Evolutionary conservation across 306 rosid species (phyloP), one percentile per base, ranked within the genome.

Genomic region (Corylus americana): DNA sequence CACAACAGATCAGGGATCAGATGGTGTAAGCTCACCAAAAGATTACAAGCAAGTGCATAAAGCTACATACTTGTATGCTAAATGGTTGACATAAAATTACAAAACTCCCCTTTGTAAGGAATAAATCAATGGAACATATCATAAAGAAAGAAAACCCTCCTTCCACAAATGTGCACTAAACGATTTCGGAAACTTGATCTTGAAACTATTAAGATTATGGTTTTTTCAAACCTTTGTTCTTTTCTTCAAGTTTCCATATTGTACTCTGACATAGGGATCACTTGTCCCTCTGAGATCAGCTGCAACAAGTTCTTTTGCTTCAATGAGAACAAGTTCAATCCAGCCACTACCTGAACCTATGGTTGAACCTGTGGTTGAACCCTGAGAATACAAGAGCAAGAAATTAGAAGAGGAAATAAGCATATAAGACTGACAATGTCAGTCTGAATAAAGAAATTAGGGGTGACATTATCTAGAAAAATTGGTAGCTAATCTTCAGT

Each of bases 241-340:
- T 90, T 75, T 93, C 97, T 91, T 96, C 77, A 90, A 72, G 80
- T 71, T 86, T 77, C 99, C 99, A 47, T 93, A 93, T 4, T 93
- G 93, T 42, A 93, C 98, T 85, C 96, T 89, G 77, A 96, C 99
- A 55, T 84, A 96, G 3, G 99, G 99, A 86, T 96, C 99, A 78
- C 99, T 96, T 57, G 99, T 96, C 74, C 99, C 99, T 88, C 99
- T 86, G 76, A 96, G 84, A 87, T 96, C 99, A 27, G 99, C 99
- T 5, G 97, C 99, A 82, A 93, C 49, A 59, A 96, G 97, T 78
- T 96, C 99, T 77, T 81, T 93, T 31, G 89, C 99, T 85, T 91
- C 99, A 61, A 96, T 85, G 78, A 96, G 86, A 81, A 87, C 90
- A 84, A 96, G 94, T 81, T 96, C 99, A 72, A 96, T 81, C 98